These are phyloP conservation scores for Pseudogymnoascus destructans DNA, from an alignment of 2,329 filamentous ascomycete species.

Conservation along the genomic window DNA sequence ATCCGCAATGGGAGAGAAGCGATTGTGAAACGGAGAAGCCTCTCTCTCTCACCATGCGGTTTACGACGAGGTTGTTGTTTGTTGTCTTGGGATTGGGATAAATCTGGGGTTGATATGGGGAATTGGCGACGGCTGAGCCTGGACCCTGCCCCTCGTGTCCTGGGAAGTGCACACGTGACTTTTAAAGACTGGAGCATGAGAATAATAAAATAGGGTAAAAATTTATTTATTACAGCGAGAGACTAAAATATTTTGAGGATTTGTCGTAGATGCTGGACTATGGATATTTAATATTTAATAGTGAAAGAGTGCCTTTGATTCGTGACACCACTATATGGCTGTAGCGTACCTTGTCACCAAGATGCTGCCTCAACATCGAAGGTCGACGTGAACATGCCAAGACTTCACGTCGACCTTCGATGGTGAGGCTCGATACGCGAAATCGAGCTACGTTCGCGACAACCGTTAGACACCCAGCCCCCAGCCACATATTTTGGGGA, in stretches of 20 bases:
- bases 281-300: neutral
- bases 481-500: slow-evolving; percentile 7
- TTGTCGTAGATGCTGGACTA: neutral
- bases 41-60: neutral
- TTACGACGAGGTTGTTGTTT: slow-evolving; percentile 1
- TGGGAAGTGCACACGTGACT: neutral
- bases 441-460: slow-evolving; percentile 7
- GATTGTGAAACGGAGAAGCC: neutral
- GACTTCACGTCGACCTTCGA: slow-evolving; percentile 6
- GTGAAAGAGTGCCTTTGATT: neutral
- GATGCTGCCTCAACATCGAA: neutral
- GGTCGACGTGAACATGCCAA: slow-evolving; percentile 8
- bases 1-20: slow-evolving; percentile 2
- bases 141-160: slow-evolving; percentile 7
- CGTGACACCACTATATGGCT: slow-evolving; percentile 7
- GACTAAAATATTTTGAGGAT: neutral
- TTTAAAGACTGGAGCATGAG: neutral
- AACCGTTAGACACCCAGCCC: slow-evolving; percentile 2
- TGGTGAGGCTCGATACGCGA: slow-evolving; percentile 6
- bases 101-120: slow-evolving; percentile 5
- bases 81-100: slow-evolving; percentile 6
- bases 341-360: neutral
- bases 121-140: slow-evolving; percentile 1
- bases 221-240: neutral
- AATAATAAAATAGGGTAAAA: neutral